Base-by-base conservation (phyloP, 176 grass and related monocot species). In the Ananas comosus region DNA sequence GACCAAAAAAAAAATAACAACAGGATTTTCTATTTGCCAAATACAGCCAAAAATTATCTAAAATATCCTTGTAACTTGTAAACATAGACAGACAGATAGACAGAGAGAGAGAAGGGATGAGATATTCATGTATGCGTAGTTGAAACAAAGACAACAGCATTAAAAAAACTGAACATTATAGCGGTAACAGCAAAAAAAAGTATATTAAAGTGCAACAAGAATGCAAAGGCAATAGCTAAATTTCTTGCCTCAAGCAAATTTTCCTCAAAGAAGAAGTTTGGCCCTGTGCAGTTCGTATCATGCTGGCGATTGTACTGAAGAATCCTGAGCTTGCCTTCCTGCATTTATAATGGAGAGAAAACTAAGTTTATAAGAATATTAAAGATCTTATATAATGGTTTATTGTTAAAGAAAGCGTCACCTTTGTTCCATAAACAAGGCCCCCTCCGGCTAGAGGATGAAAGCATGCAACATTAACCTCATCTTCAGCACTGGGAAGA, bases 301-400 rank as follows among this genome's bases (percentile, higher is more conserved):
- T 83, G 83, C 74, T 72, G 56, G 18, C 89, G 84, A 74, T 85
- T 82, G 54, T 99, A 86, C 56, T 93, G 84, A 72, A 99, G 83
- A 72, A 99, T 99, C 78, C 94, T 86, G 23, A 99, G 87, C 72
- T 99, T 99, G 19, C 94, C 94, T 91, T 99, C 90, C 94, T 93
- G 72, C 51, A 69, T 17, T 80, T 58, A 27, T 11, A 17, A 53
- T 53, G 24, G 8, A 53, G 48, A 54, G 29, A 27, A 9, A 17
- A 18, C 9, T 16, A 61, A 21, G 17, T 61, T 61, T 19, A 70
- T 21, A 49, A 64, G 11, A 78, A 27, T 69, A 49, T 13, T 51
- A 24, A 18, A 56, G 18, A 11, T 23, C 16, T 59, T 24, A 68
- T 63, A 66, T 16, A 16, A 71, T 64, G 24, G 27, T 9, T 61